phyloP scores from a whole-genome alignment of 805 yeast species.

The Lipomyces yamadae region DNA sequence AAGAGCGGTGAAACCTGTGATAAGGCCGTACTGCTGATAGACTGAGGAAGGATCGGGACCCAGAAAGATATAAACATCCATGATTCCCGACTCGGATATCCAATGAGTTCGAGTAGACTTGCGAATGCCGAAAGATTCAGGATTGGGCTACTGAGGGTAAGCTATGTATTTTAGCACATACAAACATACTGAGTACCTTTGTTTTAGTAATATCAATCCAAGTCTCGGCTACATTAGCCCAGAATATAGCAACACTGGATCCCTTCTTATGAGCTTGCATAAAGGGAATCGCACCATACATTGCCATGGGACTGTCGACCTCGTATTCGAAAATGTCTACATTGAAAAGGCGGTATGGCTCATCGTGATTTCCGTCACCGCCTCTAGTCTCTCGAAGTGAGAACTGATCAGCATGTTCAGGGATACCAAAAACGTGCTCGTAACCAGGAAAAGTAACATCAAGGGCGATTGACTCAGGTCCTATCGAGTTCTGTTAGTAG shows the following conservation, averaged over 20 bases:
- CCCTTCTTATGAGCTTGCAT: conserved; percentile 69
- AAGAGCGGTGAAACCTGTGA: conserved; percentile 74
- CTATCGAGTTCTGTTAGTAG: conserved; percentile 34
- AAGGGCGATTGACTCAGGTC: conserved; percentile 84
- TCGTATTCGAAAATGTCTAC: conserved; percentile 97
- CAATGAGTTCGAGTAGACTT: conserved; percentile 68
- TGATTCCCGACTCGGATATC: conserved; percentile 88
- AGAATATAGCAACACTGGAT: conserved; percentile 75
- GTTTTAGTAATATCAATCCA: conserved; percentile 68
- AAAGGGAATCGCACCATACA: conserved; percentile 95
- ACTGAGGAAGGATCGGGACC: conserved; percentile 63
- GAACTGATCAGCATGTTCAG: conserved; percentile 90
- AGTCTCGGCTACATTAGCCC: conserved; percentile 94
- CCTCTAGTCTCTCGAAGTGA: conserved; percentile 69
- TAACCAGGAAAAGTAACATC: conserved; percentile 72
- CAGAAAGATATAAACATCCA: conserved; percentile 74
- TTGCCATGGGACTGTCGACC: conserved; percentile 76
- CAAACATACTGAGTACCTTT: neutral
- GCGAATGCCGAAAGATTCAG: conserved; percentile 25
- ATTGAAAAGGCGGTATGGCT: conserved; percentile 87
- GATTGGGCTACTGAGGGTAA: conserved; percentile 23
- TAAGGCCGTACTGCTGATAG: conserved; percentile 61
- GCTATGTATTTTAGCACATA: neutral
- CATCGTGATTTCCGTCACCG: conserved; percentile 46
- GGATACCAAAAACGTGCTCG: conserved; percentile 83